These are phyloP conservation scores for Hibiscus mutabilis DNA, from an alignment of 345 rosid species.

Conservation along the genomic window DNA sequence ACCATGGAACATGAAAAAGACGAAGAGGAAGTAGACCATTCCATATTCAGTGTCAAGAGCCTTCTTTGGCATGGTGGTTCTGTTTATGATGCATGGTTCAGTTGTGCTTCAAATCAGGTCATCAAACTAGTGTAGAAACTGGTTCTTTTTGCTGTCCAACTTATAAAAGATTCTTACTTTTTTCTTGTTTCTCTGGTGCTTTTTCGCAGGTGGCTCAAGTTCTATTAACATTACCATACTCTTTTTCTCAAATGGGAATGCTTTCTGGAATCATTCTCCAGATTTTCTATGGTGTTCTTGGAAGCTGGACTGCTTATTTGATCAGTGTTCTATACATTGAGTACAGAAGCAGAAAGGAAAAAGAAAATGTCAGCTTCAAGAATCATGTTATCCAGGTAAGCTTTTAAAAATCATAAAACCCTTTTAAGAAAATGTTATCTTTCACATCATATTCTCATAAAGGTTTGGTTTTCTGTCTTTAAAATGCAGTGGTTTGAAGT, in stretches of 20 bases:
- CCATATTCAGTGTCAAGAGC: constrained; percentile 37
- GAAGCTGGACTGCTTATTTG: constrained; percentile 93
- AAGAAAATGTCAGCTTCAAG: constrained; percentile 74
- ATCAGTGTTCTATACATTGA: constrained; percentile 75
- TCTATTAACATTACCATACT: constrained; percentile 75
- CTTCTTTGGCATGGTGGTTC: constrained; percentile 85
- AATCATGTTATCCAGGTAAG: constrained; percentile 85
- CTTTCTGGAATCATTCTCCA: constrained; percentile 72
- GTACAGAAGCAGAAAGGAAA: constrained; percentile 69
- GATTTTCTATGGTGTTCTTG: constrained; percentile 65
- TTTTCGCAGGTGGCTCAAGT: constrained; percentile 76
- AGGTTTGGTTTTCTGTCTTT: neutral
- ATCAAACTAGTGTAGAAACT: neutral
- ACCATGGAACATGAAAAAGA: constrained; percentile 24
- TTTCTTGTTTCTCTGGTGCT: neutral
- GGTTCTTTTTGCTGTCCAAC: neutral
- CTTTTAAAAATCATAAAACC: constrained; percentile 16
- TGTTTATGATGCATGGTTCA: constrained; percentile 87
- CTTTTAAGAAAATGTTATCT: neutral
- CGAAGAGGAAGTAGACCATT: constrained; percentile 24
- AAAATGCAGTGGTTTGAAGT: constrained; percentile 77
- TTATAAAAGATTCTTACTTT: neutral
- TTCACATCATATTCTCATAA: neutral
- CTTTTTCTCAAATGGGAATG: constrained; percentile 89
- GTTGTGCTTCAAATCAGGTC: constrained; percentile 83